Evolutionary conservation across 768 basidiomycete genomes (phyloP).

Genomic region (Hirschioporus abietinus): DNA sequence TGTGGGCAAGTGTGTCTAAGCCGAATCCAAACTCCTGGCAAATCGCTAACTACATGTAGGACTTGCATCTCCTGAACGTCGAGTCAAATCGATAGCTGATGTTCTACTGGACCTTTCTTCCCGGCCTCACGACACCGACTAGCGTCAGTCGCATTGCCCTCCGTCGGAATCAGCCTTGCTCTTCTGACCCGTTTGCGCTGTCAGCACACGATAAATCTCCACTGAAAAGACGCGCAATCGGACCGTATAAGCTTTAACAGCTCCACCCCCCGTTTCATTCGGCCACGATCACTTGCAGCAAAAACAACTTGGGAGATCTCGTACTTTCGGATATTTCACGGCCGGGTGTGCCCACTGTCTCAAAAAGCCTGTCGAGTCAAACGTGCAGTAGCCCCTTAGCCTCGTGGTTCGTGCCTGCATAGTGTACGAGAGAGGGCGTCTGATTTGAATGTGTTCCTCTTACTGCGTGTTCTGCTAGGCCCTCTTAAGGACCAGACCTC

Average conservation of each 20-base stretch:
- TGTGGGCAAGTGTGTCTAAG: background rate
- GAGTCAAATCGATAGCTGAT: constrained; percentile 1
- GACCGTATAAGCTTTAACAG: background rate
- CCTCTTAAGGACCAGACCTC: background rate
- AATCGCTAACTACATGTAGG: background rate
- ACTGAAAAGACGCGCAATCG: background rate
- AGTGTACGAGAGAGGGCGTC: background rate
- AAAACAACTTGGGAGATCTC: background rate
- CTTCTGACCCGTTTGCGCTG: background rate
- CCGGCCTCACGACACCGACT: background rate
- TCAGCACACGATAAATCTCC: background rate
- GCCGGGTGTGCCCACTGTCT: background rate
- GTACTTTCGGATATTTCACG: background rate
- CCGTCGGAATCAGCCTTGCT: background rate
- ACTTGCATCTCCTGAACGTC: background rate
- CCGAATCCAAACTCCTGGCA: background rate
- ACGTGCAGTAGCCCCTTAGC: background rate
- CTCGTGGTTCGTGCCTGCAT: background rate
- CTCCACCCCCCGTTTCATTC: background rate
- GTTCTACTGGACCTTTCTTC: constrained; percentile 1
- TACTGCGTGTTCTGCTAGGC: background rate
- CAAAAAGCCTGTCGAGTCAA: background rate
- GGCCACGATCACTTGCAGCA: background rate
- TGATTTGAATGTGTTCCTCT: background rate
- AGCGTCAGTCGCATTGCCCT: background rate